Evolutionary conservation across 2,329 filamentous ascomycete species (phyloP).

Genomic region (Fusarium continuum): DNA sequence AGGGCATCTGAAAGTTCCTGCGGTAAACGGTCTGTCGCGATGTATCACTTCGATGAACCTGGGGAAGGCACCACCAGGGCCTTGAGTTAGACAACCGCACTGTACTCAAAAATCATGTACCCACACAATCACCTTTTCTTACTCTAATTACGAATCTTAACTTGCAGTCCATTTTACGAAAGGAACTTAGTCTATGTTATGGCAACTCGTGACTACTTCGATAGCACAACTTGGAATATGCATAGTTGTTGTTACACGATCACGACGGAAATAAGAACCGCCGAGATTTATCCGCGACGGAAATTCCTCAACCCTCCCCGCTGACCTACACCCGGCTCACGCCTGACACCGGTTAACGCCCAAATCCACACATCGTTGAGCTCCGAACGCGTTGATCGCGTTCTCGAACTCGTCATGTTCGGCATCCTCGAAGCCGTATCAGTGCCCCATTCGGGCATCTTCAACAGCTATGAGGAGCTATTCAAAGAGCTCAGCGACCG

Average conservation of each 20-base stretch:
- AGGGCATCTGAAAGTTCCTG: too few relatives aligned
- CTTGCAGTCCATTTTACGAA: too few relatives aligned
- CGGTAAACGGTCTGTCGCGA: too few relatives aligned
- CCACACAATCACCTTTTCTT: too few relatives aligned
- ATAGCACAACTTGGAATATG: too few relatives aligned
- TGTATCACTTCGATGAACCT: too few relatives aligned
- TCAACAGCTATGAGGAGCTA: slow-evolving; percentile 53
- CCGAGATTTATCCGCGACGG: slow-evolving; percentile 40
- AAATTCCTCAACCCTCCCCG: slow-evolving; percentile 39
- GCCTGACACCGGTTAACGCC: slow-evolving; percentile 43
- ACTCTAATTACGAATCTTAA: too few relatives aligned
- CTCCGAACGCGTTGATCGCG: slow-evolving; percentile 42
- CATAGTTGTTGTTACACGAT: neutral
- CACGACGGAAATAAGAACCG: neutral
- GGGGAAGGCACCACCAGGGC: too few relatives aligned
- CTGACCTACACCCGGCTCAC: slow-evolving; percentile 33
- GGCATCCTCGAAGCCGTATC: slow-evolving; percentile 54
- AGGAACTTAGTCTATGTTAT: too few relatives aligned
- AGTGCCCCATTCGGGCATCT: slow-evolving; percentile 50
- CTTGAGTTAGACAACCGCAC: too few relatives aligned
- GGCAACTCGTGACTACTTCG: too few relatives aligned
- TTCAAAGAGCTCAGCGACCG: slow-evolving; percentile 52
- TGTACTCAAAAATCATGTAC: too few relatives aligned
- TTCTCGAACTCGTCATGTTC: slow-evolving; percentile 50
- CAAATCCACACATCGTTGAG: slow-evolving; percentile 45